Evolutionary conservation across 2,329 filamentous ascomycete genomes (phyloP), one percentile per base, ranked within the genome.

Genomic region (Volutella citrinella): DNA sequence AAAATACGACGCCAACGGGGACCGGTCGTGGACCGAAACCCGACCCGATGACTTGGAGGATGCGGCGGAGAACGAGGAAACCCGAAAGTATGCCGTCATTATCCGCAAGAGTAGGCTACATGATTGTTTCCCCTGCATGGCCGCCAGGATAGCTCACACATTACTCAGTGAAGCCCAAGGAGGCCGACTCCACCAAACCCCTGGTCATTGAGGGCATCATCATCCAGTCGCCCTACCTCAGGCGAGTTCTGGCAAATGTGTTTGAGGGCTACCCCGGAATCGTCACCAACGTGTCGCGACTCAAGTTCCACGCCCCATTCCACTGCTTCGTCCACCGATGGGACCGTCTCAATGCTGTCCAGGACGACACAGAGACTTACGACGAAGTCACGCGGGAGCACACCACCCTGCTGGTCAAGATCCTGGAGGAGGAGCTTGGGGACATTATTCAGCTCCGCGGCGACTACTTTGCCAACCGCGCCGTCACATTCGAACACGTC

Each of bases 291-390:
- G 61, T 85, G 17, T 68, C 77, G n/a, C 69, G 76, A 3, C 63
- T 85, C 3, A 74, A 76, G 35, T 83, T 86, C 40, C 55, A 61
- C 7, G 72, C 70, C 0, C 78, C 77, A 0, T 85, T 84, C 41
- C 63, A 74, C 45, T 75, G 77, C 0, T 76, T 87, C 30, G 75
- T 84, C 24, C 80, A 87, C 56, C 71, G 81, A 19, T 86, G 80
- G 79, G 60, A 66, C 3, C 49, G 61, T 7, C 66, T 80, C 22
- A 46, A 54, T 9, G 52, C 60, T 5, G 64, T 66, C 16, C 58
- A 66, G 26, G 51, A 68, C 9, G 61, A 66, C 19, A 47, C 64
- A 7, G 51, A 60, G 3, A 56, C 64, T 20, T n/a, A n/a, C n/a
- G 70, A 78, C 12, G 47, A 46, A 1, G 19, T 37, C 13, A 69